Base-by-base conservation (phyloP, 2,329 filamentous ascomycete genomes). In the Fusarium mangiferae region DNA sequence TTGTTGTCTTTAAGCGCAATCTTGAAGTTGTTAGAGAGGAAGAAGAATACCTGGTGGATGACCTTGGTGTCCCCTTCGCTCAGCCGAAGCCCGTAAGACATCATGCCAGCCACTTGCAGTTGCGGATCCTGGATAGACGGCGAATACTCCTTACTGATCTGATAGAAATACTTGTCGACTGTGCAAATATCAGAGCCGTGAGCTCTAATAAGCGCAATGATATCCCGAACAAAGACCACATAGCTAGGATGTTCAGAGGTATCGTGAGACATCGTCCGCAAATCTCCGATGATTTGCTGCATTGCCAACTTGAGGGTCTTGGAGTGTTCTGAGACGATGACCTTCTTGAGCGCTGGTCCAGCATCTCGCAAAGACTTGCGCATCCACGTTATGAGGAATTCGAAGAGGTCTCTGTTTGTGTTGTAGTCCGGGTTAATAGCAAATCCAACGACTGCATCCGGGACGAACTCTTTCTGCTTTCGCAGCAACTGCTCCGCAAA, bases 1-100 rank as follows among this genome's bases (percentile, higher is more conserved):
- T 83, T 84, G 63, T 85, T 82, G 64, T 87, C 87, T 48, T 84
- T 83, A 6, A 90, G 78, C 1, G 88, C 87, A 59, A 87, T 81
- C 76, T 89, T 90, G 77, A 89, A 89, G 78, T 87, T 89, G 73
- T 88, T 88, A 76, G 86, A 87, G 5, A 91, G 82, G 65, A 89
- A 88, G 77, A 87, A 87, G 75, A 90, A 91, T 7, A 90, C 83
- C 60, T 86, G 85, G 24, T 86, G 83, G 11, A 80, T 80, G 8
- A 85, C 86, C 36, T 83, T 84, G 5, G 79, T 75, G 61, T 90
- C 88, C 4, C 85, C 86, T 68, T 90, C 89, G 44, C 83, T 82
- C 22, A 91, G 80, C 45, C 87, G 85, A 38, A 90, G 80, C 2
- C 88, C 89, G 77, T 89, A 90, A 5, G 87, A 86, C 22, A 88